Percentiles rank a stretch among this genome's conserved stretches.
These are phyloP conservation scores for Mycena leptocephala DNA, from an alignment of 768 basidiomycete genomes.

Conservation along the genomic window DNA sequence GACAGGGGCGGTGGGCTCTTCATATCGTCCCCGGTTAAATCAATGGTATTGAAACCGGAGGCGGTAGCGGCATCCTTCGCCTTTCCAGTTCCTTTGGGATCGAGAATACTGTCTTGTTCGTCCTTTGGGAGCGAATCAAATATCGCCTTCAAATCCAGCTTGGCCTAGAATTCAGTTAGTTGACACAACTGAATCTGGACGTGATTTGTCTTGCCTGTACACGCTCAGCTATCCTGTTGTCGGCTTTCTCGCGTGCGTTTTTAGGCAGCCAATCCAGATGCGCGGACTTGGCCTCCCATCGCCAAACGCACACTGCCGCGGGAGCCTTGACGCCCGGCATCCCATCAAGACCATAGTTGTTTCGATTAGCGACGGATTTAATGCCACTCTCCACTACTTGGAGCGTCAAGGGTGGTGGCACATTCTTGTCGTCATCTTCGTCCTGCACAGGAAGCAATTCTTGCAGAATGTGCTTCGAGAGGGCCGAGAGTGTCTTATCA, in stretches of 20 bases:
- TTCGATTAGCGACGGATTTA: slow-evolving; percentile 73
- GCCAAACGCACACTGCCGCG: slow-evolving; percentile 82
- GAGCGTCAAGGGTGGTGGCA: slow-evolving; percentile 60
- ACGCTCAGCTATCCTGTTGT: slow-evolving; percentile 75
- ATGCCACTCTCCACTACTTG: slow-evolving; percentile 79
- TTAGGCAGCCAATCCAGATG: slow-evolving; percentile 78
- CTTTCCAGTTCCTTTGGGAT: slow-evolving; percentile 63
- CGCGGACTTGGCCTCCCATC: slow-evolving; percentile 86
- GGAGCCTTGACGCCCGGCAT: slow-evolving; percentile 67
- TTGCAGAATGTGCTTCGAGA: slow-evolving; percentile 81
- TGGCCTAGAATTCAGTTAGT: slow-evolving; percentile 64
- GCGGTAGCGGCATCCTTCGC: slow-evolving; percentile 32
- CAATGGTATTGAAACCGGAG: slow-evolving; percentile 36
- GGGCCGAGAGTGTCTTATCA: slow-evolving; percentile 76
- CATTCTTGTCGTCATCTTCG: slow-evolving; percentile 65
- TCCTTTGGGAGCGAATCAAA: slow-evolving; percentile 73
- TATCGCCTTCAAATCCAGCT: slow-evolving; percentile 65
- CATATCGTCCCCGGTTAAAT: slow-evolving; percentile 43
- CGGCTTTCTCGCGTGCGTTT: slow-evolving; percentile 74
- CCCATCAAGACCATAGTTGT: slow-evolving; percentile 86
- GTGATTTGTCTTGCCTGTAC: slow-evolving; percentile 63
- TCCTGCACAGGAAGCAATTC: slow-evolving; percentile 78
- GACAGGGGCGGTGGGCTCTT: slow-evolving; percentile 44
- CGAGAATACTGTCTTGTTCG: slow-evolving; percentile 71
- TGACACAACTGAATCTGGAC: neutral